These are phyloP conservation scores for Zygotorulaspora florentina DNA, from an alignment of 805 yeast genomes.

Conservation along the genomic window DNA sequence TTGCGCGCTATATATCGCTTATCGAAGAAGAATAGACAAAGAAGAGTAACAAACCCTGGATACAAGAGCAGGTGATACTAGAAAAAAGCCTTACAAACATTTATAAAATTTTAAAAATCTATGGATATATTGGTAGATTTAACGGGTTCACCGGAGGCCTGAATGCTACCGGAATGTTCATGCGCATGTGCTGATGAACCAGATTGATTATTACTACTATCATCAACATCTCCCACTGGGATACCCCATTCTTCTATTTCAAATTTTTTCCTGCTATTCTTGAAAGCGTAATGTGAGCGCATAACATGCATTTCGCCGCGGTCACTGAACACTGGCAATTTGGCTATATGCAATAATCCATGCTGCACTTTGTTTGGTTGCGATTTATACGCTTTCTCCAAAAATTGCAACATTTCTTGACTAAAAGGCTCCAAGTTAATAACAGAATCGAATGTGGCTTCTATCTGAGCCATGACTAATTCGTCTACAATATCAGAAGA, in stretches of 20 bases:
- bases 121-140: slow-evolving; percentile 9
- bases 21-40: neutral
- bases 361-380: slow-evolving; percentile 72
- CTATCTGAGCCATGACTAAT: slow-evolving; percentile 48
- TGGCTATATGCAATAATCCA: slow-evolving; percentile 74
- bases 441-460: slow-evolving; percentile 60
- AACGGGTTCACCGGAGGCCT: neutral
- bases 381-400: slow-evolving; percentile 61
- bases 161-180: neutral
- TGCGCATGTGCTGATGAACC: neutral
- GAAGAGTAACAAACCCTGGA: neutral
- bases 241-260: slow-evolving; percentile 96
- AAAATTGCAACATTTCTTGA: slow-evolving; percentile 59
- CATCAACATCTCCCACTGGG: slow-evolving; percentile 84
- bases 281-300: slow-evolving; percentile 77
- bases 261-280: slow-evolving; percentile 75
- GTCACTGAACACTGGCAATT: slow-evolving; percentile 62
- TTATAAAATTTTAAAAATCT: slow-evolving; percentile 7
- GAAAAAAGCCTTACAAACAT: neutral
- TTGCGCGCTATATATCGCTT: neutral
- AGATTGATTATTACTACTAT: slow-evolving; percentile 14
- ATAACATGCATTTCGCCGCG: slow-evolving; percentile 75
- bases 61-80: neutral
- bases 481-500: slow-evolving; percentile 61
- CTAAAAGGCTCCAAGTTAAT: slow-evolving; percentile 78